These are phyloP conservation scores for Pogostemon cablin DNA, from an alignment of 257 asterid species.

Conservation along the genomic window DNA sequence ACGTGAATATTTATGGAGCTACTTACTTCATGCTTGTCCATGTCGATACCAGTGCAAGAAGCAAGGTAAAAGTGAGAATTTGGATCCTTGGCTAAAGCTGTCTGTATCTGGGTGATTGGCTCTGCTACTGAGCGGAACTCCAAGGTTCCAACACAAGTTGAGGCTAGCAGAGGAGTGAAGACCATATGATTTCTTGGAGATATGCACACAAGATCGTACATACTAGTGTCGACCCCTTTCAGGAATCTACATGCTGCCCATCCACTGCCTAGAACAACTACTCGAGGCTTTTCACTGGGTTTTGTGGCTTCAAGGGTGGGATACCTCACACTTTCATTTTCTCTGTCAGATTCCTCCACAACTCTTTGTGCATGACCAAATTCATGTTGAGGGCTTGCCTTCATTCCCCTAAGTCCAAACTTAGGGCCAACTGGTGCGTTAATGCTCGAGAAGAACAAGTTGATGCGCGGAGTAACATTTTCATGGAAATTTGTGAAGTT, in stretches of 20 bases:
- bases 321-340: conserved; percentile 55
- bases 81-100: conserved; percentile 84
- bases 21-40: conserved; percentile 77
- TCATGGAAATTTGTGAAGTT: conserved; percentile 31
- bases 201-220: conserved; percentile 84
- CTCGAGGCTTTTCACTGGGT: conserved; percentile 90
- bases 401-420: conserved; percentile 59
- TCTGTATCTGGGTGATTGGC: conserved; percentile 88
- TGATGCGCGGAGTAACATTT: conserved; percentile 32
- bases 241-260: conserved; percentile 99
- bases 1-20: conserved; percentile 5
- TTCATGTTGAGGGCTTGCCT: conserved; percentile 53
- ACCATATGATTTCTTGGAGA: conserved; percentile 98
- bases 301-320: conserved; percentile 87
- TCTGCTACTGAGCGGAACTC: conserved; percentile 94
- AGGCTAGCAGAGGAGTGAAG: conserved; percentile 92
- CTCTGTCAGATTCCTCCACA: conserved; percentile 57
- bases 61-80: conserved; percentile 86
- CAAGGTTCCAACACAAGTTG: conserved; percentile 95
- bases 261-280: conserved; percentile 90
- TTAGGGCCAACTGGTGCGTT: conserved; percentile 30
- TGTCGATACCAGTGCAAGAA: conserved; percentile 66
- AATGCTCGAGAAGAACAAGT: conserved; percentile 38
- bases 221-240: conserved; percentile 72
- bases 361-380: conserved; percentile 59